These are phyloP conservation scores for Chenopodium album DNA, from an alignment of 148 eudicot genomes.

Conservation along the genomic window DNA sequence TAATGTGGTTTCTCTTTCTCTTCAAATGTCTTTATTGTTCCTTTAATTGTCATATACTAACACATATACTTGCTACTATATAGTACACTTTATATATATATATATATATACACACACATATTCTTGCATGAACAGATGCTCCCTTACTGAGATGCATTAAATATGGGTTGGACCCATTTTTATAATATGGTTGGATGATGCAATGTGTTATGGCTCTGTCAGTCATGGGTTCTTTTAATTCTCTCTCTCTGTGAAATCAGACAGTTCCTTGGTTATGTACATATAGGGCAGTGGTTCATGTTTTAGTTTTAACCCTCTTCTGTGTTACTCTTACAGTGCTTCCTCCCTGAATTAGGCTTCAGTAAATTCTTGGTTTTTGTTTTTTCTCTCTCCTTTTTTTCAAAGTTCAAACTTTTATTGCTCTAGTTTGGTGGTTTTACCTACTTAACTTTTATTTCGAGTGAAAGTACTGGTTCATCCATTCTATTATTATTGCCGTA, in stretches of 20 bases:
- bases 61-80: background rate
- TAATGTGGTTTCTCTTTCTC: constrained; percentile 20
- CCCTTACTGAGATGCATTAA: constrained; percentile 26
- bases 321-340: constrained; percentile 16
- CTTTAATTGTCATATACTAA: constrained; percentile 21
- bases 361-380: constrained; percentile 4
- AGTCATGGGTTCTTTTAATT: constrained; percentile 22
- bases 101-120: constrained; percentile 5
- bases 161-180: constrained; percentile 18
- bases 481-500: too few species aligned
- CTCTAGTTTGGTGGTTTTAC: background rate
- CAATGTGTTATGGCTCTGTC: constrained; percentile 21
- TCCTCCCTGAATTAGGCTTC: constrained; percentile 6
- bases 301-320: constrained; percentile 23
- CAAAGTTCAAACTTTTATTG: constrained; percentile 1
- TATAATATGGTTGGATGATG: constrained; percentile 29
- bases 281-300: constrained; percentile 35
- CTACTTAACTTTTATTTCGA: background rate
- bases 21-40: constrained; percentile 24
- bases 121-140: constrained; percentile 26
- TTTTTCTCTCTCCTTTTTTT: background rate
- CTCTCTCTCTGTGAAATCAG: constrained; percentile 24
- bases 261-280: constrained; percentile 33
- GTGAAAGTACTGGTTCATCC: background rate
- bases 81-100: background rate